Conservation (phyloP, 1,284 basidiomycete genomes). For the Moesziomyces sp. region DNA sequence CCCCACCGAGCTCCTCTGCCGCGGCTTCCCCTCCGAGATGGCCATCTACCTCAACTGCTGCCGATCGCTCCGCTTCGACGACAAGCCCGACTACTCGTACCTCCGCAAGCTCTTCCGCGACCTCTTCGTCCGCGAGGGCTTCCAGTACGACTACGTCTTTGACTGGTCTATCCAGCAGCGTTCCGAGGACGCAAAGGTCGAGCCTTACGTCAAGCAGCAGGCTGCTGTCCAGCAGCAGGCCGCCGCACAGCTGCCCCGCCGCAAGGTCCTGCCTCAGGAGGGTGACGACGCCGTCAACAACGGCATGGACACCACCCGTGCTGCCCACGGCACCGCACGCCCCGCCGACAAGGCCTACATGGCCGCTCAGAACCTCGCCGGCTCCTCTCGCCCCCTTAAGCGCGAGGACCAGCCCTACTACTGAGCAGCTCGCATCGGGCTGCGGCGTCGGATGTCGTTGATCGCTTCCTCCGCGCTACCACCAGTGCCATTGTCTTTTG, state of each 20-base stretch:
- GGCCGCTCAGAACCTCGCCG: conserved; percentile 42
- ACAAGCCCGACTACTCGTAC: conserved; percentile 69
- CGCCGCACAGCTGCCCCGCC: conserved; percentile 61
- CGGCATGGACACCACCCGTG: conserved; percentile 55
- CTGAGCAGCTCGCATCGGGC: conserved; percentile 14
- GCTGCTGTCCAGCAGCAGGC: conserved; percentile 40
- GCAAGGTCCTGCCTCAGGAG: conserved; percentile 64
- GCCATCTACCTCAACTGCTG: conserved; percentile 69
- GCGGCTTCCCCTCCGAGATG: conserved; percentile 68
- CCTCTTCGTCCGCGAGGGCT: conserved; percentile 67
- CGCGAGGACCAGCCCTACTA: conserved; percentile 55
- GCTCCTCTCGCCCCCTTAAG: conserved; percentile 45
- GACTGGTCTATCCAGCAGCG: conserved; percentile 68
- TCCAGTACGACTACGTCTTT: conserved; percentile 69
- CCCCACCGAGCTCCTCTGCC: conserved; percentile 68
- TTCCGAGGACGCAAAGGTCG: conserved; percentile 56
- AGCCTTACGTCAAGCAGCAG: conserved; percentile 50
- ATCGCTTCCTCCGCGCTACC: background rate
- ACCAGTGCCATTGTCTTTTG: too few species aligned
- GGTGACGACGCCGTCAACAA: conserved; percentile 46
- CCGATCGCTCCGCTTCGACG: conserved; percentile 68
- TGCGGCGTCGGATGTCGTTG: conserved; percentile 3
- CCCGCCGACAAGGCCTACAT: conserved; percentile 52
- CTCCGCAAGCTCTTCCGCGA: conserved; percentile 69
- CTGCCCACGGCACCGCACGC: conserved; percentile 47